Base-by-base conservation (phyloP, 176 grass and related monocot genomes). In the Chloris gayana region DNA sequence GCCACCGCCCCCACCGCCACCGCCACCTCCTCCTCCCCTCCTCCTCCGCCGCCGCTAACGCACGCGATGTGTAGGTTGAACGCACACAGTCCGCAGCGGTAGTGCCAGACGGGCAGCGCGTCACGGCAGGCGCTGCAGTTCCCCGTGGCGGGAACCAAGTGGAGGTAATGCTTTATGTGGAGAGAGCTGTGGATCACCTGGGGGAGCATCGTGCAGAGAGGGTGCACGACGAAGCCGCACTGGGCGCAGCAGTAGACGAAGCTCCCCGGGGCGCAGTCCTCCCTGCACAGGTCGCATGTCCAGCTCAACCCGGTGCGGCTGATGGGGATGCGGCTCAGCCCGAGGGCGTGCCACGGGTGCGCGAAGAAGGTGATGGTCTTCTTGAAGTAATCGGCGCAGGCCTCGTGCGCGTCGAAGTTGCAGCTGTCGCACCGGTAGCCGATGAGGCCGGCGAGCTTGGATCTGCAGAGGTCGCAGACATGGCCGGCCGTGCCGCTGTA, bases 341-440 rank as follows among this genome's bases (percentile, higher is more conserved):
- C 10, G 24, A 59, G 1, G 24, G 57, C n/a, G 57, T 59, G 77
- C 77, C 64, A 56, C 32, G 65, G 77, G 33, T 80, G 77, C 64
- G 49, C 77, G n/a, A 58, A 66, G 76, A 34, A 58, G 77, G 64
- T 27, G 65, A 70, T 18, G 6, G 1, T 9, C 33, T 54, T 3
- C 65, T 42, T 38, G 49, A 69, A 69, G 65, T 69, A 69, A 1
- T 5, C 33, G 2, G 34, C 49, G 47, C 65, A 80, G 3, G 77
- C 47, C 49, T 69, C 77, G 65, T 80, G 77, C 8, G 54, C 14
- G 64, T 69, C 64, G 35, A 80, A 30, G 50, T 70, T 5, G 78
- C 78, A 80, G 34, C 0, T 18, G 24, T 4, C 13, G 59, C 59
- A 78, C 26, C 60, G 25, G 75, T 65, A 65, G 39, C 75, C 75